Evolutionary conservation across 2,329 filamentous ascomycete species (phyloP).

Genomic region (Hypoxylon sp.): DNA sequence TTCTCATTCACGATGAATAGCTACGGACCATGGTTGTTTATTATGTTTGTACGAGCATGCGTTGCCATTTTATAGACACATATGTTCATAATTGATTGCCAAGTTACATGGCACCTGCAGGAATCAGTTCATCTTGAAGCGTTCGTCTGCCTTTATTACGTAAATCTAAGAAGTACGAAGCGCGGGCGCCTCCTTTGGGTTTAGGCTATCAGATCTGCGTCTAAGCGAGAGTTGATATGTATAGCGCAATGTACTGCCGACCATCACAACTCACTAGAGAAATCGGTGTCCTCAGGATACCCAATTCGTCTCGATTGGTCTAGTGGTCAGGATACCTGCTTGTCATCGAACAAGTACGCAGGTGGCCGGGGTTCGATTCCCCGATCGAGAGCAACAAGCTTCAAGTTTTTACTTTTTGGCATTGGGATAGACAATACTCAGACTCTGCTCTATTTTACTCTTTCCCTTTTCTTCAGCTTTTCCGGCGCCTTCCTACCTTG

Average conservation of each 20-base stretch:
- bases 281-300: constrained; percentile 19
- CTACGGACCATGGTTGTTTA: neutral
- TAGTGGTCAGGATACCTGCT: constrained; percentile 45
- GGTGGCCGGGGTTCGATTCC: constrained; percentile 53
- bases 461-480: neutral
- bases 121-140: neutral
- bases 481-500: too few species aligned
- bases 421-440: too few species aligned
- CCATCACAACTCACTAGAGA: constrained; percentile 4
- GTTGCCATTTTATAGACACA: neutral
- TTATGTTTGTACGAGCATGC: neutral
- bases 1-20: neutral
- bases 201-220: neutral
- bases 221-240: neutral
- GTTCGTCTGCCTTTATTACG: neutral
- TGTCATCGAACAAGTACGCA: constrained; percentile 43
- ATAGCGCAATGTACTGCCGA: neutral
- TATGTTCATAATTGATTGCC: neutral
- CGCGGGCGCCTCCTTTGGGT: neutral
- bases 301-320: constrained; percentile 41
- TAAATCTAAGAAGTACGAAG: neutral
- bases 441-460: too few species aligned
- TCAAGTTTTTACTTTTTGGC: constrained; percentile 9
- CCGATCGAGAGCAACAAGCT: constrained; percentile 51
- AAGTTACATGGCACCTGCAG: neutral